These are phyloP conservation scores for Schizosaccharomyces lindneri DNA, from an alignment of 805 yeast species.

Conservation along the genomic window DNA sequence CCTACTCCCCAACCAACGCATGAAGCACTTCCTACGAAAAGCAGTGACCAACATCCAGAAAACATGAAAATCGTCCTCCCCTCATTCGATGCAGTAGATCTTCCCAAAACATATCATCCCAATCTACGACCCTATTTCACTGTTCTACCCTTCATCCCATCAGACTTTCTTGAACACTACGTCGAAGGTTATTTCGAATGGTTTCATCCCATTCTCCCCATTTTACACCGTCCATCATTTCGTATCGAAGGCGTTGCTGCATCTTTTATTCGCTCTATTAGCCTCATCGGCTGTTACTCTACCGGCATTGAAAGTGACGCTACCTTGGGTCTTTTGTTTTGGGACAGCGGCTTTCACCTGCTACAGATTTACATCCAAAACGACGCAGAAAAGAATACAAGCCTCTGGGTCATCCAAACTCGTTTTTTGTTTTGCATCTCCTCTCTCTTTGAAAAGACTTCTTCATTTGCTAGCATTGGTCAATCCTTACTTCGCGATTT, in stretches of 20 bases:
- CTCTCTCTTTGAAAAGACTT: background rate
- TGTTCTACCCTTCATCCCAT: background rate
- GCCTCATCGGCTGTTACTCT: background rate
- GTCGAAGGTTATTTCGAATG: background rate
- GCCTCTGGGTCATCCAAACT: background rate
- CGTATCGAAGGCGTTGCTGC: background rate
- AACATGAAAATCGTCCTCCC: background rate
- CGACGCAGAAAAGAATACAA: background rate
- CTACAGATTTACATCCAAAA: background rate
- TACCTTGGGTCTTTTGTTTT: background rate
- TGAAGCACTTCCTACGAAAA: background rate
- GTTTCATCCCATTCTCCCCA: constrained; percentile 1
- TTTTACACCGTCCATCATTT: background rate
- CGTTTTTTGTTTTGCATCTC: background rate
- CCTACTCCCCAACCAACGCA: too few species aligned
- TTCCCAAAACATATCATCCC: background rate
- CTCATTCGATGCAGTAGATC: background rate
- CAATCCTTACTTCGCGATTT: background rate
- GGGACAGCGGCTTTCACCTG: background rate
- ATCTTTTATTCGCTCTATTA: background rate
- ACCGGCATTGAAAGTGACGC: background rate
- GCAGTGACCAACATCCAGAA: background rate
- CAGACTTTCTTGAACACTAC: background rate
- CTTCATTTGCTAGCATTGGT: background rate
- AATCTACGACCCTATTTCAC: background rate